Percentiles rank a stretch among this genome's conserved stretches.
Conservation (phyloP, 768 basidiomycete genomes). For the Pleurotus giganteus region DNA sequence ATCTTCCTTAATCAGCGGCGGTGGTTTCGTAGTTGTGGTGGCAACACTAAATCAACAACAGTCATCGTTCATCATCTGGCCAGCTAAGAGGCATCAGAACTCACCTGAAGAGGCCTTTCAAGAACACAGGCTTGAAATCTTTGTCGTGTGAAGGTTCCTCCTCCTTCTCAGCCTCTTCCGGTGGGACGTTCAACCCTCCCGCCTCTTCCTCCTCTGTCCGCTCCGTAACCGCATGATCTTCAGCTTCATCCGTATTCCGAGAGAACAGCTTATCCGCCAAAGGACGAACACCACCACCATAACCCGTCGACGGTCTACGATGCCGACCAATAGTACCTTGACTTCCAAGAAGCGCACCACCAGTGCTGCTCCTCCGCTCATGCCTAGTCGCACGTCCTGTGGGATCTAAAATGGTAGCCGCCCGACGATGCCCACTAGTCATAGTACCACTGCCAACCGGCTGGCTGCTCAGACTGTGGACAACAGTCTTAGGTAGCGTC, state of each 20-base stretch:
- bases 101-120: conserved; percentile 95
- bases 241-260: conserved; percentile 45
- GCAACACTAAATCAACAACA: conserved; percentile 60
- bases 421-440: conserved; percentile 55
- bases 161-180: conserved; percentile 45
- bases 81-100: conserved; percentile 18
- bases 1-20: conserved; percentile 77
- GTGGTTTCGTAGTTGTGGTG: conserved; percentile 91
- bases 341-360: conserved; percentile 51
- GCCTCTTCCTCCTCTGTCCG: conserved; percentile 34
- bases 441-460: conserved; percentile 41
- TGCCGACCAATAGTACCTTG: conserved; percentile 65
- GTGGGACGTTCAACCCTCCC: conserved; percentile 24
- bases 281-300: conserved; percentile 34
- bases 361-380: conserved; percentile 75
- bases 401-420: conserved; percentile 76
- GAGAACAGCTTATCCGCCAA: conserved; percentile 50
- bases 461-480: conserved; percentile 46
- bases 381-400: conserved; percentile 61
- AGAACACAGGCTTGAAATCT: conserved; percentile 90
- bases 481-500: conserved; percentile 20
- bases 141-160: conserved; percentile 54
- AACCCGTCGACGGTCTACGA: conserved; percentile 71
- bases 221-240: conserved; percentile 43
- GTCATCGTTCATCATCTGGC: conserved; percentile 4